These are phyloP conservation scores for Fusarium sublunatum DNA, from an alignment of 2,329 filamentous ascomycete genomes.

Conservation along the genomic window DNA sequence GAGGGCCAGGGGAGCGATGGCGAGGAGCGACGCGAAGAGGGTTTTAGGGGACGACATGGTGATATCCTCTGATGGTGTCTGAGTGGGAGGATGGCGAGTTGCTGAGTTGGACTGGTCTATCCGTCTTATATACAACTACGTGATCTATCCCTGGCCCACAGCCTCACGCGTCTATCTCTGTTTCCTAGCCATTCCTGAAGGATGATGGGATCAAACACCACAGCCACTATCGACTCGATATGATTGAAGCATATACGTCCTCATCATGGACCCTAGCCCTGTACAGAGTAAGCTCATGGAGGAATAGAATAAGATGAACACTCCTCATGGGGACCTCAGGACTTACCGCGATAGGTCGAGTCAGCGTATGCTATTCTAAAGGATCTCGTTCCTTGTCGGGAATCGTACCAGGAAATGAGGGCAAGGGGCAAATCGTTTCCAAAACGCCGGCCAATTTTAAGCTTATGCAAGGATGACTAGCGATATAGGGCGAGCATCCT, in stretches of 20 bases:
- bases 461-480: constrained; percentile 4
- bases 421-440: constrained; percentile 18
- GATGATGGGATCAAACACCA: not conserved
- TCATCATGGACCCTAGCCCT: not conserved
- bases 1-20: constrained; percentile 33
- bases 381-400: constrained; percentile 22
- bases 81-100: not conserved
- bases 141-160: not conserved
- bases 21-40: constrained; percentile 40
- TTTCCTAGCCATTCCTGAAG: not conserved
- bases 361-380: not conserved
- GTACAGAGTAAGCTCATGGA: not conserved
- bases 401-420: constrained; percentile 27
- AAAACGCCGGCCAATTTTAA: constrained; percentile 32
- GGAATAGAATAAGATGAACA: constrained; percentile 9
- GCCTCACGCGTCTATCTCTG: not conserved
- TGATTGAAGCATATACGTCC: constrained; percentile 21
- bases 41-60: constrained; percentile 40
- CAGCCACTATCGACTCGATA: not conserved
- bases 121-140: constrained; percentile 8
- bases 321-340: not conserved
- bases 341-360: constrained; percentile 13
- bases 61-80: not conserved
- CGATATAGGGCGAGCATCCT: constrained; percentile 4
- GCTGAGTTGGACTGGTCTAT: not conserved